phyloP scores from a whole-genome alignment of 805 yeast species.

The Candida coleopterorum region DNA sequence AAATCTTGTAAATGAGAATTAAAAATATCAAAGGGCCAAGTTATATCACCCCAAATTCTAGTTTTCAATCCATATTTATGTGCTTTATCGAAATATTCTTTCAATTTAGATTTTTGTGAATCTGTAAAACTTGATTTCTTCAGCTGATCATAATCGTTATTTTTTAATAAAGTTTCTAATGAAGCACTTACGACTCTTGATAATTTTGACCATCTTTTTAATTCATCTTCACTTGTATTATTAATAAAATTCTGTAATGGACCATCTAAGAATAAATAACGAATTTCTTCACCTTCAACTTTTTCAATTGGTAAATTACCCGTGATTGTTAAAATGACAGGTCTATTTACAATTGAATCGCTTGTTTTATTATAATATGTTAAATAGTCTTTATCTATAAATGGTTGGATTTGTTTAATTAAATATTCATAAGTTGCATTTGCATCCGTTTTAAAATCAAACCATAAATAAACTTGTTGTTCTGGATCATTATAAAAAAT shows the following conservation, averaged over 20 bases:
- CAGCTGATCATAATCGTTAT: conserved; percentile 7
- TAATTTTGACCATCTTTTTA: conserved; percentile 20
- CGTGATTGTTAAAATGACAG: conserved; percentile 59
- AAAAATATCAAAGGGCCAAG: conserved; percentile 53
- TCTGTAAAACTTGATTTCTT: conserved; percentile 21
- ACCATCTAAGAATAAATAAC: conserved; percentile 51
- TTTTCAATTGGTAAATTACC: conserved; percentile 55
- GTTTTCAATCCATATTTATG: conserved; percentile 50
- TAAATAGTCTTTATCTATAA: conserved; percentile 46
- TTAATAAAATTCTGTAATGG: conserved; percentile 34
- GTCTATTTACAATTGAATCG: conserved; percentile 40
- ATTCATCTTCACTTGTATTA: conserved; percentile 17
- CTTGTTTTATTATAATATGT: conserved; percentile 41
- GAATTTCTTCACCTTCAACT: conserved; percentile 16
- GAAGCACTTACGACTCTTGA: conserved; percentile 44
- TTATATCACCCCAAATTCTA: conserved; percentile 68
- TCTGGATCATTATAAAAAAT: conserved; percentile 41
- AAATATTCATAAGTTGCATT: conserved; percentile 43
- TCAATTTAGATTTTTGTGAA: conserved; percentile 25
- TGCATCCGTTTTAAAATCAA: conserved; percentile 61
- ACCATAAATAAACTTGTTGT: conserved; percentile 53
- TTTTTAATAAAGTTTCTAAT: conserved; percentile 26
- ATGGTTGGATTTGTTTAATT: conserved; percentile 40
- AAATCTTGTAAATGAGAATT: conserved; percentile 47
- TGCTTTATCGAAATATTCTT: conserved; percentile 32